Evolutionary conservation across 2,329 filamentous ascomycete genomes (phyloP).

Genomic region (Pseudocercospora cruenta): DNA sequence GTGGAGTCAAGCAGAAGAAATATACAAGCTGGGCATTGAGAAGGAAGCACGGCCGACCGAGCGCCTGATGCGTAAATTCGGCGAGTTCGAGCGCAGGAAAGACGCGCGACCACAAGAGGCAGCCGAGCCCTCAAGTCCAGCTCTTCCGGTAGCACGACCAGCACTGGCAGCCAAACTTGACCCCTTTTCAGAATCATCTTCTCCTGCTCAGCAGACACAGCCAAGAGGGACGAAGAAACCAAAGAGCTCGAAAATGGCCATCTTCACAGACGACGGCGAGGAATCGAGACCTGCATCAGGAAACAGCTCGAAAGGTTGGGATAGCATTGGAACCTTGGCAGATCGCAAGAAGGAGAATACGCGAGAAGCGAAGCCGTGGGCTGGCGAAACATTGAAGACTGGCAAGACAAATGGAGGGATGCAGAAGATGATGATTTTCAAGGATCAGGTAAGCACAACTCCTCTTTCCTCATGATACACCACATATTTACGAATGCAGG

Average conservation of each 20-base stretch:
- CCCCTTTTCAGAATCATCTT: constrained; percentile 68
- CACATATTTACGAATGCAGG: constrained; percentile 86
- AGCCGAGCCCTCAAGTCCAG: constrained; percentile 78
- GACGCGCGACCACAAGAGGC: constrained; percentile 65
- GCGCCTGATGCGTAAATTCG: constrained; percentile 83
- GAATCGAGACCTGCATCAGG: constrained; percentile 56
- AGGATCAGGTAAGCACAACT: constrained; percentile 80
- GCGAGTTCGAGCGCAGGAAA: constrained; percentile 82
- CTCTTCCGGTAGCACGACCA: constrained; percentile 78
- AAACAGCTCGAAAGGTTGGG: constrained; percentile 75
- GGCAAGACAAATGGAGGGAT: constrained; percentile 77
- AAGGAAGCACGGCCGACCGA: constrained; percentile 81
- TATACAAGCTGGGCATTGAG: constrained; percentile 88
- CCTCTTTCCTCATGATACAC: constrained; percentile 33
- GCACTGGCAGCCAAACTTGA: constrained; percentile 73
- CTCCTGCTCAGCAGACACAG: constrained; percentile 68
- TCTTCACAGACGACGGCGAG: constrained; percentile 75
- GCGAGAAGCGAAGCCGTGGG: constrained; percentile 85
- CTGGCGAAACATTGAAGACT: constrained; percentile 83
- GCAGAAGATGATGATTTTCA: constrained; percentile 89
- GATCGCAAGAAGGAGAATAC: constrained; percentile 94
- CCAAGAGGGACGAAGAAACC: constrained; percentile 60
- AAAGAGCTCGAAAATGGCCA: constrained; percentile 79
- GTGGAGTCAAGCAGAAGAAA: constrained; percentile 90
- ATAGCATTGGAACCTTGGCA: constrained; percentile 82